phyloP scores from a whole-genome alignment of 495 filamentous ascomycete genomes.

The Letharia columbiana region DNA sequence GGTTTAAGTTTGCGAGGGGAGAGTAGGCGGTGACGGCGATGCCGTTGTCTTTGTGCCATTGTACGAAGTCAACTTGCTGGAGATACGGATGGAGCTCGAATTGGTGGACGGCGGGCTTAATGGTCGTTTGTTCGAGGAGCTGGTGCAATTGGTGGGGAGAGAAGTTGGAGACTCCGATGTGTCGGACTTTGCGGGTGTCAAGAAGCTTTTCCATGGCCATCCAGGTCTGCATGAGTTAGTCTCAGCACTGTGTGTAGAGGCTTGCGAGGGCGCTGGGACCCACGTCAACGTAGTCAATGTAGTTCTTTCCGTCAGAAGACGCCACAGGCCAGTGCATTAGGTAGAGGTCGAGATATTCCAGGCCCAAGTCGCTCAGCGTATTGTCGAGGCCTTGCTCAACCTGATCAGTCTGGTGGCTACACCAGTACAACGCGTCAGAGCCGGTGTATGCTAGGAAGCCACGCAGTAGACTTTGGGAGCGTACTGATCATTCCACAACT shows the following conservation, averaged over 20 bases:
- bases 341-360: constrained; percentile 64
- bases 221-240: constrained; percentile 27
- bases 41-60: constrained; percentile 39
- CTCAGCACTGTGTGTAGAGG: neutral
- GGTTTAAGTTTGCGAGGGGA: constrained; percentile 46
- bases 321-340: constrained; percentile 60
- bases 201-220: constrained; percentile 49
- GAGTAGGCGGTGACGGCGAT: constrained; percentile 55
- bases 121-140: constrained; percentile 31
- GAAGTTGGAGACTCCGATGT: constrained; percentile 54
- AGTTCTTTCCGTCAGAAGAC: neutral
- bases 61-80: constrained; percentile 41
- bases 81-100: constrained; percentile 58
- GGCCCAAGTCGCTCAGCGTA: constrained; percentile 48
- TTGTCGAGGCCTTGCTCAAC: constrained; percentile 42
- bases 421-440: constrained; percentile 12
- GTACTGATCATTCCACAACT: constrained; percentile 52
- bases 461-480: neutral
- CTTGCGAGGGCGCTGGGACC: neutral
- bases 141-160: constrained; percentile 38
- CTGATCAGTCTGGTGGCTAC: constrained; percentile 36
- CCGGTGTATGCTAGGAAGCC: neutral
- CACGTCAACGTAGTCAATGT: constrained; percentile 25
- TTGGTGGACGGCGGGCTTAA: constrained; percentile 49
- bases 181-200: constrained; percentile 45